Conservation (phyloP, 495 filamentous ascomycete species). For the Filosporella fistucella region DNA sequence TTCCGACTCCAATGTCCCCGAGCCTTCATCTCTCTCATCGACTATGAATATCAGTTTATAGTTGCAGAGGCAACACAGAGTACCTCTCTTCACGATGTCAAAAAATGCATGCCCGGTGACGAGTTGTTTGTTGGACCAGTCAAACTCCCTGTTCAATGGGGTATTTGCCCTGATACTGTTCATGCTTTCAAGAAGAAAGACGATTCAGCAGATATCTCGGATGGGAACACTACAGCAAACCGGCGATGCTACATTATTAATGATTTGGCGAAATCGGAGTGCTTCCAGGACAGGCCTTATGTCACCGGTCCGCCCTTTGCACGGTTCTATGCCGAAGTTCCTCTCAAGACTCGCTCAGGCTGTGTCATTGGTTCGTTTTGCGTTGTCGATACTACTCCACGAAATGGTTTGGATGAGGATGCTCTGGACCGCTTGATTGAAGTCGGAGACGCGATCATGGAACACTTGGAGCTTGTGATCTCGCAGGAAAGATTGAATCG, state of each 20-base stretch:
- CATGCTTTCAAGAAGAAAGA: constrained; percentile 2
- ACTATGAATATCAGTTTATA: constrained; percentile 52
- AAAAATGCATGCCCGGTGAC: background rate
- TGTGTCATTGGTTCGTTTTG: constrained; percentile 28
- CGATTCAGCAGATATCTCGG: background rate
- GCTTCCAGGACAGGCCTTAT: constrained; percentile 26
- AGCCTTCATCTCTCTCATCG: constrained; percentile 56
- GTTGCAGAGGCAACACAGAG: constrained; percentile 59
- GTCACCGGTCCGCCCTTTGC: constrained; percentile 24
- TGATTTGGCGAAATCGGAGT: constrained; percentile 28
- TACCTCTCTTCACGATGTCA: constrained; percentile 32
- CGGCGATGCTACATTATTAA: constrained; percentile 21
- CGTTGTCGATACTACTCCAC: constrained; percentile 26
- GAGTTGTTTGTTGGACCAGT: background rate
- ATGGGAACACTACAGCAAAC: background rate
- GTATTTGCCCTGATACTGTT: constrained; percentile 10
- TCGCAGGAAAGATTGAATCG: constrained; percentile 25
- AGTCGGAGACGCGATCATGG: constrained; percentile 33
- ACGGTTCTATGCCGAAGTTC: constrained; percentile 29
- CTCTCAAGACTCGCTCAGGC: constrained; percentile 26
- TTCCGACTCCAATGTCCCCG: constrained; percentile 48
- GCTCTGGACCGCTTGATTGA: constrained; percentile 30
- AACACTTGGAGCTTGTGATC: constrained; percentile 32
- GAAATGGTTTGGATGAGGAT: constrained; percentile 23
- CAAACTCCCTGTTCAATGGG: constrained; percentile 3